These are phyloP conservation scores for Galerina marginata DNA, from an alignment of 768 basidiomycete genomes.

Conservation along the genomic window DNA sequence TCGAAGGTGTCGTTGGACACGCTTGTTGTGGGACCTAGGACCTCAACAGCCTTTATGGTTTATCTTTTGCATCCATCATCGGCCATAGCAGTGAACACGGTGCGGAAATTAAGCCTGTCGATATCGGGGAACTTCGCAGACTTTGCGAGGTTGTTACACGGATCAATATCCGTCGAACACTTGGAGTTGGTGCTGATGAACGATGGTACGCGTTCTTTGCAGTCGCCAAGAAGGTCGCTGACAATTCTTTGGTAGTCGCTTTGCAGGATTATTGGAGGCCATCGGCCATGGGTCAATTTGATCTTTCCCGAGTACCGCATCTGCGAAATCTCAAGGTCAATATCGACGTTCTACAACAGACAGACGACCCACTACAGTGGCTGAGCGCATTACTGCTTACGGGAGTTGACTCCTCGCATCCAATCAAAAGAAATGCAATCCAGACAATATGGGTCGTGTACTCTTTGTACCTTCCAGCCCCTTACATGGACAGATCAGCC, in stretches of 20 bases:
- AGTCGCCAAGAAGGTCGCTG: background rate
- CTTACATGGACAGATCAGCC: constrained; percentile 34
- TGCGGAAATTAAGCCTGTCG: constrained; percentile 29
- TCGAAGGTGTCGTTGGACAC: constrained; percentile 22
- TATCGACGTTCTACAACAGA: constrained; percentile 32
- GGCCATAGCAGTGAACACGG: constrained; percentile 18
- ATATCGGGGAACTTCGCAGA: constrained; percentile 33
- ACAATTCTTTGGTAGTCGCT: constrained; percentile 14
- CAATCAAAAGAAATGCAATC: constrained; percentile 19
- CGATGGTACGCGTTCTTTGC: constrained; percentile 18
- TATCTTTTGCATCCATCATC: constrained; percentile 29
- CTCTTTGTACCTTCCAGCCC: constrained; percentile 33
- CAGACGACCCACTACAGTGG: constrained; percentile 36
- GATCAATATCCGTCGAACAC: constrained; percentile 22
- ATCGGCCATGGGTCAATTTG: constrained; percentile 22
- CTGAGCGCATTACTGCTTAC: constrained; percentile 29
- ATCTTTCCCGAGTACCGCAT: constrained; percentile 29
- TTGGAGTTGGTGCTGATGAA: constrained; percentile 33
- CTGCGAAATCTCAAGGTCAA: constrained; percentile 28
- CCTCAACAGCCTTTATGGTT: constrained; percentile 26
- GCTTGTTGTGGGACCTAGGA: constrained; percentile 31
- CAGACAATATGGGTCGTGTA: constrained; percentile 27
- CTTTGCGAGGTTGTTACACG: constrained; percentile 29
- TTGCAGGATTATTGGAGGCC: constrained; percentile 27
- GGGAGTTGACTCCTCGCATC: constrained; percentile 17